These are phyloP conservation scores for Dioscorea cayenensis DNA, from an alignment of 116 monocot genomes.

Conservation along the genomic window DNA sequence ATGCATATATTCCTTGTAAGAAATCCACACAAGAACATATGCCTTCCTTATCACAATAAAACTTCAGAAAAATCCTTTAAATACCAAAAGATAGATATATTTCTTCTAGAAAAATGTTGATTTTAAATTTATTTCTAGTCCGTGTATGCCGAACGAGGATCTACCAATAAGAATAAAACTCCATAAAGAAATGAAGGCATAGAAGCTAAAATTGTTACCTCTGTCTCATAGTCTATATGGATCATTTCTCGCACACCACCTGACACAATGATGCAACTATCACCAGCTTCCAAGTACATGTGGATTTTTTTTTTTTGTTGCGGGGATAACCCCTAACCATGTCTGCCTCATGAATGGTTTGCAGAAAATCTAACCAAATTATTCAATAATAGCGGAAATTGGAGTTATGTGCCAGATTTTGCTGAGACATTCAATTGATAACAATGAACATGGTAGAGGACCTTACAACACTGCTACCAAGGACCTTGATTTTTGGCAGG, in stretches of 20 bases:
- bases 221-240: constrained; percentile 73
- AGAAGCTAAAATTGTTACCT: constrained; percentile 64
- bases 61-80: too few relatives aligned
- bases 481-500: constrained; percentile 72
- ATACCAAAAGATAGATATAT: too few relatives aligned
- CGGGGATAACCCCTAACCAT: constrained; percentile 81
- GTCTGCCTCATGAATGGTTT: constrained; percentile 94
- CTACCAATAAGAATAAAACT: too few relatives aligned
- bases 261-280: constrained; percentile 67
- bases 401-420: too few relatives aligned
- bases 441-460: background rate
- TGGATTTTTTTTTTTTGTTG: constrained; percentile 71
- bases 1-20: too few relatives aligned
- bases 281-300: constrained; percentile 48
- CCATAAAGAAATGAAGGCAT: too few relatives aligned
- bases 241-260: constrained; percentile 81
- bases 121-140: too few relatives aligned
- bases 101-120: too few relatives aligned
- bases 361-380: constrained; percentile 65
- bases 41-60: too few relatives aligned
- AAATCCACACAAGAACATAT: too few relatives aligned
- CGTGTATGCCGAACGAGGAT: too few relatives aligned
- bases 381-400: background rate
- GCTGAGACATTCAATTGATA: background rate
- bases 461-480: constrained; percentile 93